Conservation (phyloP, 257 asterid species). For the Fraxinus americana region DNA sequence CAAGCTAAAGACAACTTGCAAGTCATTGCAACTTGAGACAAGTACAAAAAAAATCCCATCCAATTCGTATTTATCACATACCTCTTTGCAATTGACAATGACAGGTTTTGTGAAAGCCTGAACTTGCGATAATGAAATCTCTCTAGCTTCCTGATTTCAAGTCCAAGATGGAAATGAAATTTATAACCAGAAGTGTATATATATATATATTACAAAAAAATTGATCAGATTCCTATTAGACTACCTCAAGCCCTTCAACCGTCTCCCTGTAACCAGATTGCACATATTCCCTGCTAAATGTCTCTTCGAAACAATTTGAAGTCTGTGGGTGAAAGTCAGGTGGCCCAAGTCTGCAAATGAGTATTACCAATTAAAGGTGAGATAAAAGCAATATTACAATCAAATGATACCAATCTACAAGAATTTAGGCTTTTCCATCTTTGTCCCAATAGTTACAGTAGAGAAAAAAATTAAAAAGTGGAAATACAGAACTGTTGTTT, state of each 20-base stretch:
- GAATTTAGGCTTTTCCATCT: too few species aligned
- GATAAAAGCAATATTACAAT: too few species aligned
- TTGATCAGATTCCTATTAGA: neutral
- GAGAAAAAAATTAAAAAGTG: too few species aligned
- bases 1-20: slow-evolving; percentile 11
- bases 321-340: slow-evolving; percentile 92
- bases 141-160: slow-evolving; percentile 72
- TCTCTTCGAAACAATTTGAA: slow-evolving; percentile 91
- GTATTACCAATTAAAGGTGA: slow-evolving; percentile 8
- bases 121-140: slow-evolving; percentile 75
- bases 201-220: neutral
- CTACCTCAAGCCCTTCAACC: slow-evolving; percentile 95
- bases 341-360: slow-evolving; percentile 77
- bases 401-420: neutral
- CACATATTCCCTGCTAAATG: slow-evolving; percentile 77
- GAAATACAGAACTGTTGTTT: too few species aligned
- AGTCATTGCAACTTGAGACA: neutral
- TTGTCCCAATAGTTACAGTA: too few species aligned
- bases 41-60: slow-evolving; percentile 10
- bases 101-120: slow-evolving; percentile 62
- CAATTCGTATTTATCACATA: slow-evolving; percentile 27
- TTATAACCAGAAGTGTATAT: slow-evolving; percentile 4
- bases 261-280: slow-evolving; percentile 89
- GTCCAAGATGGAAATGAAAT: slow-evolving; percentile 18
- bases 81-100: slow-evolving; percentile 89